Conservation (phyloP, 805 yeast species). For the Candida endomychidarum region DNA sequence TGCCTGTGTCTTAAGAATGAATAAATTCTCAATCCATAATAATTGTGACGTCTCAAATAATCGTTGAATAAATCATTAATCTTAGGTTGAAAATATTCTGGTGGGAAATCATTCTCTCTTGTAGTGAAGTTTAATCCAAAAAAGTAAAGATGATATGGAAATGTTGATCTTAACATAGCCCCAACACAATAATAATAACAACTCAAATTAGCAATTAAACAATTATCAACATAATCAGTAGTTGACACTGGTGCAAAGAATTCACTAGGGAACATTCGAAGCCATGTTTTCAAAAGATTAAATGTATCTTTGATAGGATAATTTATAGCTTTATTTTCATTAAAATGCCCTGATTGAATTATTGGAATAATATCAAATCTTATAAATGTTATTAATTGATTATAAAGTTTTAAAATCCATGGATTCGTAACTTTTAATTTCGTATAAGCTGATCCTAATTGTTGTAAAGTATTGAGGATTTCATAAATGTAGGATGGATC, state of each 20-base stretch:
- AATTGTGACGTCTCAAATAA: conserved; percentile 24
- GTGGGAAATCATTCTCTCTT: conserved; percentile 13
- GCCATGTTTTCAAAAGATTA: conserved; percentile 23
- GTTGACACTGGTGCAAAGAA: conserved; percentile 3
- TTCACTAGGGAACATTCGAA: conserved; percentile 18
- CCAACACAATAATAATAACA: conserved; percentile 24
- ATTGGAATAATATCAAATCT: conserved; percentile 19
- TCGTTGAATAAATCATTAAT: conserved; percentile 13
- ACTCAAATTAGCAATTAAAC: conserved; percentile 20
- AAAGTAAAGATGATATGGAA: conserved; percentile 23
- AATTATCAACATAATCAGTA: conserved; percentile 7
- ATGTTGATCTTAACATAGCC: conserved; percentile 22
- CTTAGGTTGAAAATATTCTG: conserved; percentile 3
- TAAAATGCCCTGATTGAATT: conserved; percentile 15
- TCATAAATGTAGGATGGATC: conserved; percentile 23
- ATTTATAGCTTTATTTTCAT: conserved; percentile 15
- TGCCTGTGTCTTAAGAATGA: conserved; percentile 24
- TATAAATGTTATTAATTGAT: conserved; percentile 18
- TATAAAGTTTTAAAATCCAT: conserved; percentile 13
- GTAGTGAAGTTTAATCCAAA: conserved; percentile 23
- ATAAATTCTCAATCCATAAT: conserved; percentile 23
- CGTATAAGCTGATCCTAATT: conserved; percentile 13
- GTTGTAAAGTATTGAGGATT: conserved; percentile 15
- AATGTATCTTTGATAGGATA: conserved; percentile 21
- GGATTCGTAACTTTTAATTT: neutral